Evolutionary conservation across 306 rosid species (phyloP).

Genomic region (Delonix regia): DNA sequence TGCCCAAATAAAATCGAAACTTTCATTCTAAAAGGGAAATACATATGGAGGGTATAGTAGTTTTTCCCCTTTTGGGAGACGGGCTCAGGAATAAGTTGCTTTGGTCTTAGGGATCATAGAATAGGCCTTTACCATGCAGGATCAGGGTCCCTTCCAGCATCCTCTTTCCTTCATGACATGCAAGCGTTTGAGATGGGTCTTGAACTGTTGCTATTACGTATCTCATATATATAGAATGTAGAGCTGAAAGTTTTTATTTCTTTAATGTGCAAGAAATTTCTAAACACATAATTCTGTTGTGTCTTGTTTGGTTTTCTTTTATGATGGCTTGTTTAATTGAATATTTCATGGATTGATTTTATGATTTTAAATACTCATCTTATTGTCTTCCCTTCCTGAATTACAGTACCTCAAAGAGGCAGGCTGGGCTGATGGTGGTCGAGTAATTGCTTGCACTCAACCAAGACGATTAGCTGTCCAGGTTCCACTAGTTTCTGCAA

Average conservation of each 20-base stretch:
- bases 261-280: not conserved
- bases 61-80: not conserved
- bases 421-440: conserved; percentile 92
- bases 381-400: not conserved
- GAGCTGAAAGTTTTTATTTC: not conserved
- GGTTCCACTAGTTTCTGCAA: conserved; percentile 43
- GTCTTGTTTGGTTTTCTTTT: not conserved
- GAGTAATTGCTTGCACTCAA: conserved; percentile 89
- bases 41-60: not conserved
- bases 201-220: not conserved
- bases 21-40: not conserved
- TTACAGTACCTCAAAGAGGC: conserved; percentile 83
- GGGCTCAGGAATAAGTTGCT: not conserved
- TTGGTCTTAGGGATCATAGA: not conserved
- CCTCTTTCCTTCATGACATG: not conserved
- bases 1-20: not conserved
- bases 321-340: not conserved
- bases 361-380: not conserved
- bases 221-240: not conserved
- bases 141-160: not conserved
- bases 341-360: not conserved
- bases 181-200: conserved; percentile 17
- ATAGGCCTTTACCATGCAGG: not conserved
- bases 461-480: conserved; percentile 94
- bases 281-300: not conserved